A percentile compares a stretch with the other conserved stretches of the same genome.
Conservation (phyloP, 2,329 filamentous ascomycete genomes). For the Claviceps citrina region DNA sequence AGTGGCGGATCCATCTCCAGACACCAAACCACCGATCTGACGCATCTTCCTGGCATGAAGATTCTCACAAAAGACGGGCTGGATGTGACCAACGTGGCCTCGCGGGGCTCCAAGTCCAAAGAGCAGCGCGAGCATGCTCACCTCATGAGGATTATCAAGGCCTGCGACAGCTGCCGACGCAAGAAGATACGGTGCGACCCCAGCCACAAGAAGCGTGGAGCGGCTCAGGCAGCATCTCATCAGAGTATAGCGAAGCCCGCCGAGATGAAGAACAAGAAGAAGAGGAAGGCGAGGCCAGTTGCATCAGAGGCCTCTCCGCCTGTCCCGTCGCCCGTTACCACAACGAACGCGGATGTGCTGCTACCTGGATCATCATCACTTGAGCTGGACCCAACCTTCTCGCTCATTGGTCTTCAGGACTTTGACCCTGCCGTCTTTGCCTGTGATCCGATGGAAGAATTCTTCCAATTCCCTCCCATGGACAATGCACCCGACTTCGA, state of each 20-base stretch:
- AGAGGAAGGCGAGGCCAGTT: conserved; percentile 27
- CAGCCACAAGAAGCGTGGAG: conserved; percentile 36
- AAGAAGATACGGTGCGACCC: conserved; percentile 51
- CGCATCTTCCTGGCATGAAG: conserved; percentile 46
- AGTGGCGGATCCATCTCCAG: conserved; percentile 12
- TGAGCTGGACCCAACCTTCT: conserved; percentile 10
- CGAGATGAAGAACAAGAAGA: too few species aligned
- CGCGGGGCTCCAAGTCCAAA: conserved; percentile 49
- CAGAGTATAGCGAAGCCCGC: conserved; percentile 18
- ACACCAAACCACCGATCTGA: conserved; percentile 28
- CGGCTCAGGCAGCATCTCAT: conserved; percentile 17
- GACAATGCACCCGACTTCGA: conserved; percentile 26
- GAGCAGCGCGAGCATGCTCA: conserved; percentile 53
- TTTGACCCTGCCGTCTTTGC: conserved; percentile 6
- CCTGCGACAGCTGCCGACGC: conserved; percentile 45
- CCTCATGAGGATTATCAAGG: conserved; percentile 51
- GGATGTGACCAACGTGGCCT: conserved; percentile 47
- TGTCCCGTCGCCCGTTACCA: conserved; percentile 9
- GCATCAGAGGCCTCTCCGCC: conserved; percentile 8
- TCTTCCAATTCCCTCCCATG: conserved; percentile 27
- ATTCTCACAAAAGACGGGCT: conserved; percentile 49
- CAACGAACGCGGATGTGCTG: background rate
- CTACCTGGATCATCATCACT: conserved; percentile 6
- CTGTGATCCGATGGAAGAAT: conserved; percentile 29
- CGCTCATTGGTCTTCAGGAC: conserved; percentile 11